These are phyloP conservation scores for Musa acuminata DNA, from an alignment of 176 grass and related monocot genomes.

Conservation along the genomic window DNA sequence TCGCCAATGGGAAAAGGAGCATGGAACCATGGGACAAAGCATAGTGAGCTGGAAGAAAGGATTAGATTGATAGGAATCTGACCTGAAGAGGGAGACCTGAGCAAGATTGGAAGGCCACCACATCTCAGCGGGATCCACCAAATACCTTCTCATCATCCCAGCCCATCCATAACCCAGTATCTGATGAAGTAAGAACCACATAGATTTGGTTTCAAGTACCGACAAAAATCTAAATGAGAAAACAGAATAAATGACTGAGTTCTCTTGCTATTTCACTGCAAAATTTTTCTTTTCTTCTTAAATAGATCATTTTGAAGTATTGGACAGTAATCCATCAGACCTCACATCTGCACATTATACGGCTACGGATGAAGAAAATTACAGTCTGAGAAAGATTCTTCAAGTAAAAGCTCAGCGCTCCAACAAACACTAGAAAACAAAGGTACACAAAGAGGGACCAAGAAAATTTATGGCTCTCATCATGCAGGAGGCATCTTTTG, in stretches of 20 bases:
- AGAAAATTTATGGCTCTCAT: background rate
- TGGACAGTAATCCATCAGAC: too few relatives aligned
- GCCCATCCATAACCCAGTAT: constrained; percentile 45
- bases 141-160: constrained; percentile 37
- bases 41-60: too few relatives aligned
- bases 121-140: constrained; percentile 39
- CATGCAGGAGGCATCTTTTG: background rate
- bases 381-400: background rate
- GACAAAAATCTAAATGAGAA: too few relatives aligned
- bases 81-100: constrained; percentile 50
- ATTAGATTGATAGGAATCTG: background rate
- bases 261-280: too few relatives aligned
- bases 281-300: too few relatives aligned
- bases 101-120: constrained; percentile 46
- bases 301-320: too few relatives aligned
- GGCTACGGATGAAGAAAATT: background rate
- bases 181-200: constrained; percentile 1
- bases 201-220: too few relatives aligned
- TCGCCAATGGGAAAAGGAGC: background rate
- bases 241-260: too few relatives aligned
- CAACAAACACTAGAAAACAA: background rate
- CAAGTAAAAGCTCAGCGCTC: background rate
- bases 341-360: too few relatives aligned
- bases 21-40: background rate
- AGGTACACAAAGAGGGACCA: background rate